These are phyloP conservation scores for Solanum pimpinellifolium DNA, from an alignment of 257 asterid genomes.

Conservation along the genomic window DNA sequence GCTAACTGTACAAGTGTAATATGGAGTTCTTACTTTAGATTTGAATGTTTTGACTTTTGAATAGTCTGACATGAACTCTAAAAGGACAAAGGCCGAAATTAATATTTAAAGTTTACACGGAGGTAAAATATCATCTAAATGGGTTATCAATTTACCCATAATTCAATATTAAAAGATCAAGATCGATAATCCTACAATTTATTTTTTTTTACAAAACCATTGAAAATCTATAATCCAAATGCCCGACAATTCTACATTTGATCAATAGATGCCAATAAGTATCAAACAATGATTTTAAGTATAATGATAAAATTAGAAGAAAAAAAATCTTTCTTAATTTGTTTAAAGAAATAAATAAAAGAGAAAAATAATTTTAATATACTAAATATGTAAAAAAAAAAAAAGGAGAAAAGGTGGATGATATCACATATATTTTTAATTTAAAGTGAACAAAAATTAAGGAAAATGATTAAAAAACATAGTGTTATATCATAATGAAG, in stretches of 20 bases:
- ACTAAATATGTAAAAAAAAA: neutral
- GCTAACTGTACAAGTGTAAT: no score
- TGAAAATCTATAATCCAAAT: neutral
- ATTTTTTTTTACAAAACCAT: neutral
- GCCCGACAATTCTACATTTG: neutral
- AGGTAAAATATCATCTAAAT: no score
- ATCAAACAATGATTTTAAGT: neutral
- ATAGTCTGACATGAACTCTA: neutral
- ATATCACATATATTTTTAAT: neutral
- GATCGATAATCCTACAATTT: neutral
- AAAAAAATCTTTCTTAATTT: neutral
- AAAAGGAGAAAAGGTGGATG: neutral
- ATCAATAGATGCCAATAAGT: neutral
- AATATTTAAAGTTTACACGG: no score
- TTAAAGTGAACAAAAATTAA: neutral
- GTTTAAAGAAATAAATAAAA: neutral
- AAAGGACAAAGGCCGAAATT: rapidly evolving
- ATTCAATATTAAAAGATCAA: no score
- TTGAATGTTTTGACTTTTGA: no score
- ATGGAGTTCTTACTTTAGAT: neutral
- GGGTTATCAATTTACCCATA: no score
- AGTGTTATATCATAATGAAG: neutral
- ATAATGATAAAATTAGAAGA: neutral
- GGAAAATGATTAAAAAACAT: neutral
- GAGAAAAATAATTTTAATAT: neutral